Evolutionary conservation across 768 basidiomycete species (phyloP), one percentile per base, ranked within the genome.

Genomic region (Suillus sp.): DNA sequence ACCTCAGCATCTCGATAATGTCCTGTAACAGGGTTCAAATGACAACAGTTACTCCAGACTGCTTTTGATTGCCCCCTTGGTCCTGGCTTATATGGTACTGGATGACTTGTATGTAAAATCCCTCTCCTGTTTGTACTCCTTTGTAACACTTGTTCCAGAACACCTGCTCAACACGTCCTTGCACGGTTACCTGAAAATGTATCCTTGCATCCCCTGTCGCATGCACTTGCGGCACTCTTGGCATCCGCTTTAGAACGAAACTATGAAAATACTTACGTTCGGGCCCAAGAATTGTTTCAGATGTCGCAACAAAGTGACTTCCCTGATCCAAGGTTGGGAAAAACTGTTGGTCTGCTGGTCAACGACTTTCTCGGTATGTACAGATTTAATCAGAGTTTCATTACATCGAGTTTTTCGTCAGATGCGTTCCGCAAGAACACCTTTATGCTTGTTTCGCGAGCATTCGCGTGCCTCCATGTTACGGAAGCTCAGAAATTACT

Each of bases 401-500:
- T n/a, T 57, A 3, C 10, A 38, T 20, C 20, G 14, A 56, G 14
- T 16, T 57, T n/a, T 22, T 50, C 56, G 20, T 45, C 63, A 92
- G 90, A 84, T 3, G 71, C 78, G 10, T 91, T 91, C 75, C 85
- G 88, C 50, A 69, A 70, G 61, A 80, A 85, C 64, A 87, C 86
- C 0, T 81, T 88, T 65, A 67, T 68, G 1, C 77, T 91, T 10
- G 68, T 91, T 25, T 81, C 85, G 10, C 84, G 80, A 67, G 88
- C 87, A n/a, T 91, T 90, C 73, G 81, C 83, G 3, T 85, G 87
- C 1, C 74, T 92, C 27, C 82, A 85, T 14, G 64, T 86, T 13
- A 61, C 80, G 2, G 77, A 87, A 4, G 86, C 85, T 14, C 81
- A 85, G 66, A 73, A 66, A 32, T 91, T 90, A 70, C 78, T 91